phyloP scores from a whole-genome alignment of 139 green algal genomes.

The Microglena sp. region DNA sequence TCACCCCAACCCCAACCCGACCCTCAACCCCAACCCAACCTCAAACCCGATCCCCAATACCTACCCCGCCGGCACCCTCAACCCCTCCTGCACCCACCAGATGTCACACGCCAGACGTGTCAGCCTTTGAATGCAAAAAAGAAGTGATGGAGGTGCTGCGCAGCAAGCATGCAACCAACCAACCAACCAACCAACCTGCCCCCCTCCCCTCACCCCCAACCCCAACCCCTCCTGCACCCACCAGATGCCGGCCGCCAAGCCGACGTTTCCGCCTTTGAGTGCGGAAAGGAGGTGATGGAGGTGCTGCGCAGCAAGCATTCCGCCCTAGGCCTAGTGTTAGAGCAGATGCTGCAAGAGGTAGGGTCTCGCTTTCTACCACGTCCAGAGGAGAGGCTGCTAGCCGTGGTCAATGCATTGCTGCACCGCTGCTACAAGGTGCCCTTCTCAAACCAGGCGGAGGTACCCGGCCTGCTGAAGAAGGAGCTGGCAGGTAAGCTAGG shows the following conservation, averaged over 20 bases:
- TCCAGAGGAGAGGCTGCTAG: conserved; percentile 87
- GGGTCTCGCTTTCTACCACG: conserved; percentile 65
- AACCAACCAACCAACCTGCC: too few species aligned
- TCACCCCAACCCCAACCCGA: too few species aligned
- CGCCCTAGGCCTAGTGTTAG: conserved; percentile 27
- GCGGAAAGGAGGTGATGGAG: conserved; percentile 72
- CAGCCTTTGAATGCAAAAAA: conserved; percentile 45
- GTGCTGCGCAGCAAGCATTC: conserved; percentile 43
- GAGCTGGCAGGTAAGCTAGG: conserved; percentile 83
- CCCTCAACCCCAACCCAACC: too few species aligned
- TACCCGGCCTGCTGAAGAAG: conserved; percentile 66
- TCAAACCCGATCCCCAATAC: too few species aligned
- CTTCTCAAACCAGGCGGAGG: conserved; percentile 39
- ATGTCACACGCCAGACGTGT: conserved; percentile 2
- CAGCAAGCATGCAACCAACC: conserved; percentile 45
- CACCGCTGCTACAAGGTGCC: conserved; percentile 81
- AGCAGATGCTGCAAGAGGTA: conserved; percentile 46
- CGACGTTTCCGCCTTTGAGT: conserved; percentile 33
- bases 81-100: too few species aligned
- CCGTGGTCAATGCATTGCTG: conserved; percentile 88
- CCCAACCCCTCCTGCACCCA: too few species aligned
- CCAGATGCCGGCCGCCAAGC: conserved; percentile 8
- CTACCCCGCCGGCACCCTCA: too few species aligned
- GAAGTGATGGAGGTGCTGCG: conserved; percentile 70
- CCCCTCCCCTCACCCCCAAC: too few species aligned